phyloP scores from a whole-genome alignment of 257 asterid genomes.

The Salvia miltiorrhiza region DNA sequence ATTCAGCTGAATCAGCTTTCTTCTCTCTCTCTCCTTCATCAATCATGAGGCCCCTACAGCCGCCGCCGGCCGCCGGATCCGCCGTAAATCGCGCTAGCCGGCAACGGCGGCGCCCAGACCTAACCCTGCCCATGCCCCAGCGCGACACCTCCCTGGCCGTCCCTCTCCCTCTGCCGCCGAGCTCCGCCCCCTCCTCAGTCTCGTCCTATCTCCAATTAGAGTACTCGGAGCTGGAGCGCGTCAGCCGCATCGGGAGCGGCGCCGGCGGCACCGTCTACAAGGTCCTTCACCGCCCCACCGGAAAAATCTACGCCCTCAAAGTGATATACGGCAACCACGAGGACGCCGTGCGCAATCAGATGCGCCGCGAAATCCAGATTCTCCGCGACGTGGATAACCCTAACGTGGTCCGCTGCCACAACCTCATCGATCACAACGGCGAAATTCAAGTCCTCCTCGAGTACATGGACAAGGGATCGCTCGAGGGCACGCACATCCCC shows the following conservation, averaged over 20 bases:
- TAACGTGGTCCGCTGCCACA: conserved; percentile 73
- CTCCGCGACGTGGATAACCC: conserved; percentile 79
- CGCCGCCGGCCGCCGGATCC: conserved; percentile 32
- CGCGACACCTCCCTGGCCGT: conserved; percentile 40
- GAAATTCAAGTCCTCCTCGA: conserved; percentile 83
- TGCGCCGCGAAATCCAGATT: conserved; percentile 93
- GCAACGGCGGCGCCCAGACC: conserved; percentile 33
- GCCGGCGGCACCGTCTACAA: conserved; percentile 92
- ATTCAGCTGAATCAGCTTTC: neutral
- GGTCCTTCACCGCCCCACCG: conserved; percentile 82
- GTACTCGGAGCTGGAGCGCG: conserved; percentile 69
- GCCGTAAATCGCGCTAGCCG: conserved; percentile 25
- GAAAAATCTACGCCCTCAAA: conserved; percentile 63
- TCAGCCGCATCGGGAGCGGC: conserved; percentile 84
- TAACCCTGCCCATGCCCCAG: conserved; percentile 37
- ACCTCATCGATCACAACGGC: conserved; percentile 70
- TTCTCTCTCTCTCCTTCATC: neutral
- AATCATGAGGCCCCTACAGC: conserved; percentile 28
- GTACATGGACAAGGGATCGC: conserved; percentile 78
- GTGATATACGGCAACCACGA: conserved; percentile 87
- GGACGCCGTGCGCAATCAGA: conserved; percentile 69
- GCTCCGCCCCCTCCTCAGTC: conserved; percentile 30
- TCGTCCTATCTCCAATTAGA: conserved; percentile 23
- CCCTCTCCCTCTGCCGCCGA: conserved; percentile 41
- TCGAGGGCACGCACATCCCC: conserved; percentile 62